Evolutionary conservation across 192 early-diverging fungal genomes (phyloP).

Genomic region (Pilaira anomala): DNA sequence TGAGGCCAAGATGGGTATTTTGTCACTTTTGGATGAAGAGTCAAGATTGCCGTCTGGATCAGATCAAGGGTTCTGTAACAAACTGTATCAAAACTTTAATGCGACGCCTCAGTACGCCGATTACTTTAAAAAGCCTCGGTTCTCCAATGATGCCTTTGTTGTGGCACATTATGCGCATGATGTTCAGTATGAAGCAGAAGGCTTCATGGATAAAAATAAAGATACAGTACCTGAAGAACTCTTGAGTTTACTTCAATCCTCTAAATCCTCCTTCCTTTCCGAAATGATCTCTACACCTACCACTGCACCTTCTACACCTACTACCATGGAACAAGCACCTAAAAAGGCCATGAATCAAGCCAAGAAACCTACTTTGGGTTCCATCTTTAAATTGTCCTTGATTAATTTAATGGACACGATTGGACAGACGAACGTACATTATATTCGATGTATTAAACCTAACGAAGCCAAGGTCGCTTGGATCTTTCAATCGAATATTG

Average conservation of each 20-base stretch:
- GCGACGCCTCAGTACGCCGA: slow-evolving; percentile 54
- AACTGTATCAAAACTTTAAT: slow-evolving; percentile 85
- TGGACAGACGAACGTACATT: slow-evolving; percentile 87
- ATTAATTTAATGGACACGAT: slow-evolving; percentile 95
- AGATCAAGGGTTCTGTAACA: slow-evolving; percentile 81
- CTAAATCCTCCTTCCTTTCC: slow-evolving; percentile 76
- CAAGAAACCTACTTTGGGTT: slow-evolving; percentile 88
- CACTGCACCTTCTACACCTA: slow-evolving; percentile 35
- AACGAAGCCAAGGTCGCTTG: slow-evolving; percentile 92
- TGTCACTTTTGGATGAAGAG: slow-evolving; percentile 91
- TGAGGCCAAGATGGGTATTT: slow-evolving; percentile 91
- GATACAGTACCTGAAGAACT: slow-evolving; percentile 98
- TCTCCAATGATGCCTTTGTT: slow-evolving; percentile 84
- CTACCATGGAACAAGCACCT: slow-evolving; percentile 23
- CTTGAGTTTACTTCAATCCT: slow-evolving; percentile 72
- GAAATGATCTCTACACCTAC: slow-evolving; percentile 67
- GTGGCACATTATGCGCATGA: slow-evolving; percentile 96
- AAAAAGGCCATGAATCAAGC: slow-evolving; percentile 52
- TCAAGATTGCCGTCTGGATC: slow-evolving; percentile 79
- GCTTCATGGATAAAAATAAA: slow-evolving; percentile 98
- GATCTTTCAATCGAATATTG: slow-evolving; percentile 91
- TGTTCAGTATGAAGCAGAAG: slow-evolving; percentile 91
- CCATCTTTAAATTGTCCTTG: slow-evolving; percentile 91
- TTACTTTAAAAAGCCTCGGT: slow-evolving; percentile 91
- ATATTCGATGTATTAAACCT: slow-evolving; percentile 99